Conservation (phyloP, 75 land plant species). For the Cryptomeria japonica region DNA sequence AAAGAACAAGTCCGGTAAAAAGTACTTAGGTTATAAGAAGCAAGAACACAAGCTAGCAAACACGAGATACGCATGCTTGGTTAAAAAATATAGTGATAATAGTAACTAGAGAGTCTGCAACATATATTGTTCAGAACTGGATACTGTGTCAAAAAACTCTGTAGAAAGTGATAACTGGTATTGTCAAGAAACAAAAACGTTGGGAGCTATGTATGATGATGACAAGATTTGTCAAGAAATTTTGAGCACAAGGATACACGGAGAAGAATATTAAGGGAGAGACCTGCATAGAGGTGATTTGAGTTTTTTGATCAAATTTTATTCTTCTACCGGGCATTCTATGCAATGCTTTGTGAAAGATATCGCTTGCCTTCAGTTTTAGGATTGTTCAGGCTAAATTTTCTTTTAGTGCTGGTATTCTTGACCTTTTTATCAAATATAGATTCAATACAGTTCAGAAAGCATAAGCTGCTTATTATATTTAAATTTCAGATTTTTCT, state of each 20-base stretch:
- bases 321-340: not conserved
- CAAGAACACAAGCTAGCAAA: not conserved
- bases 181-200: not conserved
- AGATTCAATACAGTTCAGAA: not conserved
- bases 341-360: not conserved
- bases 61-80: not conserved
- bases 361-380: not conserved
- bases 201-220: not conserved
- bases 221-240: not conserved
- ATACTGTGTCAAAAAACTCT: not conserved
- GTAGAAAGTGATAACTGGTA: not conserved
- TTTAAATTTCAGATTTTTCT: not conserved
- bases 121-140: not conserved
- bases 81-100: not conserved
- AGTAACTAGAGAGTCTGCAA: not conserved
- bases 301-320: not conserved
- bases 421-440: not conserved
- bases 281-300: not conserved
- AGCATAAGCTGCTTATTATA: not conserved
- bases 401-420: not conserved
- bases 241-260: not conserved
- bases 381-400: not conserved
- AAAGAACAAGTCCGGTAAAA: not conserved
- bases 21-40: not conserved
- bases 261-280: not conserved